A percentile compares a stretch with the other conserved stretches of the same genome.
Conservation (phyloP, 345 rosid species). For the Ricinus communis region DNA sequence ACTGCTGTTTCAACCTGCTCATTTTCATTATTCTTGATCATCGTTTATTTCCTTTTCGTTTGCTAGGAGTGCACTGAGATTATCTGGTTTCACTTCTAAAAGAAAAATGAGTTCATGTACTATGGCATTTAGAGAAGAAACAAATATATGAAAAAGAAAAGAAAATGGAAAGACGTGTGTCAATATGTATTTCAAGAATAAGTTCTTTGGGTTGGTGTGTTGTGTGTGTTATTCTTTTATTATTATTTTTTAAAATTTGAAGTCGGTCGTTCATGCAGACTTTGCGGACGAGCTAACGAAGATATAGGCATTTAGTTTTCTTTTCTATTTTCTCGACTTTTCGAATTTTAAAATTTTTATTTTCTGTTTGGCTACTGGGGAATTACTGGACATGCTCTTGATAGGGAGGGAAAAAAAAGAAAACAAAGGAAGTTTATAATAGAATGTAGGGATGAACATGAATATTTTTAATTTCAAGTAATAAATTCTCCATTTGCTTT, state of each 20-base stretch:
- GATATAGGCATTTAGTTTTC: neutral
- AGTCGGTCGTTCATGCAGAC: neutral
- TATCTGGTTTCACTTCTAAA: neutral
- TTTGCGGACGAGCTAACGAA: neutral
- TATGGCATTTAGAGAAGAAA: too few relatives aligned
- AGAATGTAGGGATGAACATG: neutral
- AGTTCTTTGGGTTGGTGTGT: too few relatives aligned
- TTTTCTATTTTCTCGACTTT: neutral
- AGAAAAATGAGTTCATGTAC: neutral
- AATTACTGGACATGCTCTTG: too few relatives aligned
- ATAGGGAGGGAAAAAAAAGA: too few relatives aligned
- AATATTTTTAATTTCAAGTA: neutral
- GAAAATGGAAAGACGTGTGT: too few relatives aligned
- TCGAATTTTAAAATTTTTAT: conserved; percentile 1
- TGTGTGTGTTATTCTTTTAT: too few relatives aligned
- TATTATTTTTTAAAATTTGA: neutral
- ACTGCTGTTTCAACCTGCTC: neutral
- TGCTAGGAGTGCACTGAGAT: neutral
- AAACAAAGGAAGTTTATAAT: neutral
- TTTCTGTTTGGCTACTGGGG: conserved; percentile 1
- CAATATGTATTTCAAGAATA: too few relatives aligned
- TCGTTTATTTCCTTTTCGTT: neutral
- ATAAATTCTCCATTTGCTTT: neutral
- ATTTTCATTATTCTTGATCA: neutral
- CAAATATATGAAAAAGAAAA: too few relatives aligned